Evolutionary conservation across 176 grass and related monocot genomes (phyloP), one percentile per base, ranked within the genome.

Genomic region (Oryza meyeriana): DNA sequence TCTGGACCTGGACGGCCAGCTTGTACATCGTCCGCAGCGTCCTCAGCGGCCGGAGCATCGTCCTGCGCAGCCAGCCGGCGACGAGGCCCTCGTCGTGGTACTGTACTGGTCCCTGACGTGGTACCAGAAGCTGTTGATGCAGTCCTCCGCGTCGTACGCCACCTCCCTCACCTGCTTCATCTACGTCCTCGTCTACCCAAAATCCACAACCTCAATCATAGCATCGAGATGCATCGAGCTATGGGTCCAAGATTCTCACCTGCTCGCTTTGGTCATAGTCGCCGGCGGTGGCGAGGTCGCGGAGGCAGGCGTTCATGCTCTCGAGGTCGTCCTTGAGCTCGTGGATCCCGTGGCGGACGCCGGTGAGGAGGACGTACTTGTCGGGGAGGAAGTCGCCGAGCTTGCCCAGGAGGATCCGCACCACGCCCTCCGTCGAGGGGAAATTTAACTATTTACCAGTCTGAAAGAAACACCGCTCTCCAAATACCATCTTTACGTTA

Each of bases 221-320:
- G n/a, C n/a, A n/a, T n/a, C n/a, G n/a, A n/a, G n/a, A n/a, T n/a
- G n/a, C n/a, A n/a, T n/a, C n/a, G n/a, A n/a, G n/a, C n/a, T n/a
- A n/a, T n/a, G n/a, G n/a, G n/a, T n/a, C n/a, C n/a, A n/a, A n/a
- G n/a, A n/a, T n/a, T n/a, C n/a, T 40, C 38, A 40, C 75, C 58
- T 42, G 76, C 44, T 79, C 29, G 2, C 33, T 66, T 29, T 29
- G 22, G 24, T 70, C 3, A 5, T 40, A 1, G 38, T 40, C 45
- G 14, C 27, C 32, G 0, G 0, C 0, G 8, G 3, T 2, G 31
- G 29, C 45, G 1, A 80, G 31, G 32, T 70, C 66, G 4, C 4
- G 47, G 45, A 81, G 32, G 24, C 44, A 70, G 13, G 78, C 47
- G 4, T 0, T 58, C 78, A 81, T 58, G 78, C 78, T 81, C 78